Conservation (phyloP, 768 basidiomycete species). For the Kwoniella sp. region DNA sequence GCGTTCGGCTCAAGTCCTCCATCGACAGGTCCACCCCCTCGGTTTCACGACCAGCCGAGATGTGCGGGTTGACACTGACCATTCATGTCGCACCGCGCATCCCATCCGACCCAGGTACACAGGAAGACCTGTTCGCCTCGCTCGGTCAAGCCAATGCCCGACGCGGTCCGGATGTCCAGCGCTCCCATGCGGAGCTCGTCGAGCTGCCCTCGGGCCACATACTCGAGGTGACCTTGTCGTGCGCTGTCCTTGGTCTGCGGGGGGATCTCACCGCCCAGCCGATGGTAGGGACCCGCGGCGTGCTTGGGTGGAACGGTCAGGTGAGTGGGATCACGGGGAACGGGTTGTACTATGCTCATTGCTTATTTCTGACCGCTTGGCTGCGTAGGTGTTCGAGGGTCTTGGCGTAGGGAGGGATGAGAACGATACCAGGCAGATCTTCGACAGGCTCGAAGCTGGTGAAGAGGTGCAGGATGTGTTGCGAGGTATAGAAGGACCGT, state of each 20-base stretch:
- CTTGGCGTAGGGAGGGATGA: constrained; percentile 24
- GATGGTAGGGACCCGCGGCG: constrained; percentile 30
- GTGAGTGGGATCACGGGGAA: constrained; percentile 12
- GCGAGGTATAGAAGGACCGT: constrained; percentile 43
- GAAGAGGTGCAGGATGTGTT: constrained; percentile 22
- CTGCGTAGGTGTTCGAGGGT: constrained; percentile 41
- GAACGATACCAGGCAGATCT: constrained; percentile 38
- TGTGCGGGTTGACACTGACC: constrained; percentile 37
- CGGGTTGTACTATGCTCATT: neutral
- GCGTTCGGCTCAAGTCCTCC: neutral
- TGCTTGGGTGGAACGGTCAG: constrained; percentile 49
- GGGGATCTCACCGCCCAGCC: constrained; percentile 40
- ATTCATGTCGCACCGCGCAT: constrained; percentile 7
- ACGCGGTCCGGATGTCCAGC: constrained; percentile 32
- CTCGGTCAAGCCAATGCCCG: constrained; percentile 9
- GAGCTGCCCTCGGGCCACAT: neutral
- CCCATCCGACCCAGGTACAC: neutral
- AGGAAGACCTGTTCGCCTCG: constrained; percentile 11
- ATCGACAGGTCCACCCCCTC: neutral
- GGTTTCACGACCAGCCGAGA: neutral
- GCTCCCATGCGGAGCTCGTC: constrained; percentile 7
- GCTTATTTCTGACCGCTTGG: neutral
- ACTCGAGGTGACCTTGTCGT: constrained; percentile 29
- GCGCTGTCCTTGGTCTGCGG: constrained; percentile 43
- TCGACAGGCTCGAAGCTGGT: constrained; percentile 25